Conservation (phyloP, 805 yeast species). For the Candida alai region DNA sequence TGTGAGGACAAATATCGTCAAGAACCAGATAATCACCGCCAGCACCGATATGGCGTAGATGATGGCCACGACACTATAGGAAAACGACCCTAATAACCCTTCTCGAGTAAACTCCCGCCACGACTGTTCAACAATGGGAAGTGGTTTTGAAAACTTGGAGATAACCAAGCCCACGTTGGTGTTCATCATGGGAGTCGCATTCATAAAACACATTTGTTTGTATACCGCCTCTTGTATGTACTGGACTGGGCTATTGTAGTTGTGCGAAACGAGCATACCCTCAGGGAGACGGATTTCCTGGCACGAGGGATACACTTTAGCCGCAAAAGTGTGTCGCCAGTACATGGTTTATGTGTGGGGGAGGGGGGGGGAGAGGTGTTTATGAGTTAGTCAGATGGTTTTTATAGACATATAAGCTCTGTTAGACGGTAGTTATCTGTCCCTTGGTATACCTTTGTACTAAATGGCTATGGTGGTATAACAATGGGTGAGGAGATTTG, state of each 20-base stretch:
- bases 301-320: slow-evolving; percentile 29
- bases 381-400: too few relatives aligned
- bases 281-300: slow-evolving; percentile 23
- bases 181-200: slow-evolving; percentile 33
- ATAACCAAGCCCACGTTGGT: slow-evolving; percentile 33
- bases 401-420: too few relatives aligned
- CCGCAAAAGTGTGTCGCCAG: slow-evolving; percentile 27
- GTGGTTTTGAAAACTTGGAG: slow-evolving; percentile 21
- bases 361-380: too few relatives aligned
- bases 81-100: slow-evolving; percentile 40
- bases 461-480: too few relatives aligned
- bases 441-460: too few relatives aligned
- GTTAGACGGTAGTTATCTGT: too few relatives aligned
- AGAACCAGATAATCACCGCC: slow-evolving; percentile 59
- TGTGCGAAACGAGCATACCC: slow-evolving; percentile 27
- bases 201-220: slow-evolving; percentile 30
- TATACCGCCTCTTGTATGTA: slow-evolving; percentile 22
- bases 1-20: slow-evolving; percentile 61
- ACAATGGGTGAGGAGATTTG: too few relatives aligned
- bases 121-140: slow-evolving; percentile 43
- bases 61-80: slow-evolving; percentile 57
- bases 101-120: slow-evolving; percentile 45
- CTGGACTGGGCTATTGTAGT: slow-evolving; percentile 14
- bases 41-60: slow-evolving; percentile 60
- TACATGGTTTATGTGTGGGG: slow-evolving; percentile 32